These are phyloP conservation scores for Curvularia lunata DNA, from an alignment of 2,329 filamentous ascomycete species.

Conservation along the genomic window DNA sequence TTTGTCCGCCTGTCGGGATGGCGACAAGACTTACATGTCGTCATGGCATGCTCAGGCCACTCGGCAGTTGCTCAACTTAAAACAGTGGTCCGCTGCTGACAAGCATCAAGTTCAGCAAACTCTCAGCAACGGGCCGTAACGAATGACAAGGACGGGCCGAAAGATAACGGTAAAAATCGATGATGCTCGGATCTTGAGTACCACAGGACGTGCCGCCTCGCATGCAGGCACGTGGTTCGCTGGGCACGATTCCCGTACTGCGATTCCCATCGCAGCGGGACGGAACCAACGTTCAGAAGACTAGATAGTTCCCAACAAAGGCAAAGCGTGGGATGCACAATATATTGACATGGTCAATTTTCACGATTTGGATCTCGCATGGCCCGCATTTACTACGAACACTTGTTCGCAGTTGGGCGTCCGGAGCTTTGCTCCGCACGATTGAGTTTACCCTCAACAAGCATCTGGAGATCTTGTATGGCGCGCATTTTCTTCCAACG, in stretches of 20 bases:
- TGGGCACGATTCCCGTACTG: not conserved
- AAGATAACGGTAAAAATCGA: constrained; percentile 12
- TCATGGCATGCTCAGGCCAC: constrained; percentile 2
- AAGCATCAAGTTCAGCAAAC: not conserved
- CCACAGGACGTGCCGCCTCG: not conserved
- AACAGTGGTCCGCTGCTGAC: not conserved
- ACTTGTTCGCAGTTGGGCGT: not conserved
- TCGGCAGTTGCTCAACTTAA: constrained; percentile 3
- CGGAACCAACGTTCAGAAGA: not conserved
- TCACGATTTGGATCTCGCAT: constrained; percentile 2
- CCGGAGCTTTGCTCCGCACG: not conserved
- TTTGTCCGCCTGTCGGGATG: not conserved
- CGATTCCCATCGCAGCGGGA: not conserved
- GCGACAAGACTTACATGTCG: not conserved
- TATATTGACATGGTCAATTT: not conserved
- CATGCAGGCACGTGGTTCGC: constrained; percentile 2
- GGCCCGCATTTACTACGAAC: not conserved
- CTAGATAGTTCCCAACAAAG: not conserved
- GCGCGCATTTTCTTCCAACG: not conserved
- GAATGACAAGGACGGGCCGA: constrained; percentile 11
- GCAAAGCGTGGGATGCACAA: not conserved
- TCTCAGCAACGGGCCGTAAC: constrained; percentile 6
- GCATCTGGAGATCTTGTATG: not conserved
- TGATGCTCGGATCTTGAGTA: constrained; percentile 13
- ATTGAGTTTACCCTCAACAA: not conserved